Evolutionary conservation across 768 basidiomycete genomes (phyloP).

Genomic region (Lanmaoa pseudosensibilis): DNA sequence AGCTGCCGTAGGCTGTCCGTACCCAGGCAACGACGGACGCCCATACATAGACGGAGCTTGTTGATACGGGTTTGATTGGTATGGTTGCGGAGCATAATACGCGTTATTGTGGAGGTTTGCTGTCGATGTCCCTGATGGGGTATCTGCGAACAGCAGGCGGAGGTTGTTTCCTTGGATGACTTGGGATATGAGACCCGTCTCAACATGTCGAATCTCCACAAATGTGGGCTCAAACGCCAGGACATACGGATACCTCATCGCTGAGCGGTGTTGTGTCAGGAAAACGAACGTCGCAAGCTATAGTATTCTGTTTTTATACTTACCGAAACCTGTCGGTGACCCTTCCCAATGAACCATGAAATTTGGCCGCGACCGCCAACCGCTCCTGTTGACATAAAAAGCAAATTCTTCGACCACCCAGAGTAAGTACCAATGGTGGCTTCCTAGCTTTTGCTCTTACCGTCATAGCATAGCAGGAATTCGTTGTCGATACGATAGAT

Average conservation of each 20-base stretch:
- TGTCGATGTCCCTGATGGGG: constrained; percentile 77
- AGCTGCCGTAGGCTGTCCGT: constrained; percentile 21
- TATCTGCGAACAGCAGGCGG: constrained; percentile 89
- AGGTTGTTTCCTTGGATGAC: constrained; percentile 93
- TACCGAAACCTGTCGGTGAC: constrained; percentile 89
- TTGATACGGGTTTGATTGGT: constrained; percentile 35
- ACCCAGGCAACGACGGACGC: constrained; percentile 28
- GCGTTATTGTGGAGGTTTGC: constrained; percentile 39
- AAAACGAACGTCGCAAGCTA: neutral
- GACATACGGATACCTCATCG: constrained; percentile 94
- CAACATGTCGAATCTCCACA: constrained; percentile 94
- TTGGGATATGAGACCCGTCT: constrained; percentile 88
- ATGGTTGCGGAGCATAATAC: constrained; percentile 33
- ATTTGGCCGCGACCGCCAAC: constrained; percentile 83
- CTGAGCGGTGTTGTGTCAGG: constrained; percentile 41
- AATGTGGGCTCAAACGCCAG: constrained; percentile 96
- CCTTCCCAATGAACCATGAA: constrained; percentile 99
- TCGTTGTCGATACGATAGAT: constrained; percentile 97
- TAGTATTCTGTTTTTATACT: constrained; percentile 31
- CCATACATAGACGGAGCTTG: constrained; percentile 28
- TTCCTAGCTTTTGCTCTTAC: constrained; percentile 44
- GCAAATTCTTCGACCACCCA: constrained; percentile 74
- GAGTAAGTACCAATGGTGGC: constrained; percentile 6
- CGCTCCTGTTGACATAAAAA: constrained; percentile 97
- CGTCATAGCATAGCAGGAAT: constrained; percentile 96